Evolutionary conservation across 345 rosid species (phyloP).

Genomic region (Rhodamnia argentea): DNA sequence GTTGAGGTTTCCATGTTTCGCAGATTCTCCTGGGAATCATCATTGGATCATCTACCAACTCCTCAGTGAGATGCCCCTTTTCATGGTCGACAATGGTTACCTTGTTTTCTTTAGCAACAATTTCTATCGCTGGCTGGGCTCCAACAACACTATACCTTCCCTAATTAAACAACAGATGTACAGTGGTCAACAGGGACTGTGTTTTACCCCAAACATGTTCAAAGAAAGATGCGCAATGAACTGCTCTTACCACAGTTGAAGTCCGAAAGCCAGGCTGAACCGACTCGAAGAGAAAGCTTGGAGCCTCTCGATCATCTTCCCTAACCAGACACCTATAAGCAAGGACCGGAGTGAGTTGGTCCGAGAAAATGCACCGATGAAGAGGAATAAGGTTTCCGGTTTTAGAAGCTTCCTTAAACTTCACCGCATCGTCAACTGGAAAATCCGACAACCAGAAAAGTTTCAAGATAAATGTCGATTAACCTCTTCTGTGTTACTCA

Average conservation of each 20-base stretch:
- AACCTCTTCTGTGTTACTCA: neutral
- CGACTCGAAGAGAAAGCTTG: slow-evolving; percentile 84
- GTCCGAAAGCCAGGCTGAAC: slow-evolving; percentile 54
- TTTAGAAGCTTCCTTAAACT: slow-evolving; percentile 52
- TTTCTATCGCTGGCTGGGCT: slow-evolving; percentile 69
- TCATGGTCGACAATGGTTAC: slow-evolving; percentile 70
- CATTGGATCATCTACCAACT: slow-evolving; percentile 76
- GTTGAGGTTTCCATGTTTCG: slow-evolving; percentile 70
- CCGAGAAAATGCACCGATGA: slow-evolving; percentile 63
- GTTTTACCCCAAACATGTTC: neutral
- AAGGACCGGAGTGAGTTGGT: slow-evolving; percentile 79
- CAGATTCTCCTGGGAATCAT: slow-evolving; percentile 50
- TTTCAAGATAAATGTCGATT: neutral
- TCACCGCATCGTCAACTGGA: slow-evolving; percentile 31
- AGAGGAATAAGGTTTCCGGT: slow-evolving; percentile 62
- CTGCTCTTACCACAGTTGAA: slow-evolving; percentile 49
- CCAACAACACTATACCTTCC: slow-evolving; percentile 83
- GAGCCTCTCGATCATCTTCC: slow-evolving; percentile 78
- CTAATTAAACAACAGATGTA: slow-evolving; percentile 14
- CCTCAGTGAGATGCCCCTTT: slow-evolving; percentile 39
- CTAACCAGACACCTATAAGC: slow-evolving; percentile 86
- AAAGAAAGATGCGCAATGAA: neutral
- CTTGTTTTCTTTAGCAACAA: slow-evolving; percentile 64
- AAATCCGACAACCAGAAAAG: neutral
- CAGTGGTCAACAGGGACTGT: neutral